Percentiles rank a stretch among this genome's conserved stretches.
Evolutionary conservation across 2,329 filamentous ascomycete genomes (phyloP).

Genomic region (Xylaria sp.): DNA sequence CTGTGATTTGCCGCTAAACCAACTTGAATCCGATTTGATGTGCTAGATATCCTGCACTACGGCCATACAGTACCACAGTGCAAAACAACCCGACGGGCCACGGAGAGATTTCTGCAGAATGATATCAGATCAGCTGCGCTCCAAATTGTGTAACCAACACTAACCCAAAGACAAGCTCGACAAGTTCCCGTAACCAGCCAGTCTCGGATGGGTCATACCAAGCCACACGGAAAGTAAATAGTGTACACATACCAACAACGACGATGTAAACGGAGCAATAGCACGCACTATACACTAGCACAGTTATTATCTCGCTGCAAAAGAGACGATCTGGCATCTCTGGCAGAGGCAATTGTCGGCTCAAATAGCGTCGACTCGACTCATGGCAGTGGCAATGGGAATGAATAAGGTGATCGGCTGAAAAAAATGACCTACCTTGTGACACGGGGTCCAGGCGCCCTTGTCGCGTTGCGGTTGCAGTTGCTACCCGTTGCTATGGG

Average conservation of each 20-base stretch:
- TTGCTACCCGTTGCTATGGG: constrained; percentile 1
- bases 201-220: background rate
- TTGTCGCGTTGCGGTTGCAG: background rate
- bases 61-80: background rate
- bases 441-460: too few species aligned
- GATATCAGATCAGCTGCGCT: constrained; percentile 16
- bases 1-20: constrained; percentile 10
- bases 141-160: background rate
- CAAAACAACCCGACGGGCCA: background rate
- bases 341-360: background rate
- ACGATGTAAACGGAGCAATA: background rate
- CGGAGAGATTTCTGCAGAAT: constrained; percentile 5
- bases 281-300: background rate
- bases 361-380: background rate
- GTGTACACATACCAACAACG: background rate
- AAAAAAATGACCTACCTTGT: too few species aligned
- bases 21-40: constrained; percentile 15
- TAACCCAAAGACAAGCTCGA: too few species aligned
- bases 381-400: background rate
- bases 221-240: background rate
- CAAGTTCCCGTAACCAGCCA: background rate
- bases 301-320: background rate
- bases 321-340: background rate
- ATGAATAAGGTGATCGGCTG: background rate
- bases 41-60: background rate